Evolutionary conservation across 1,139 yeast genomes (phyloP).

Genomic region (Nakaseomyces kungkrabaensis): DNA sequence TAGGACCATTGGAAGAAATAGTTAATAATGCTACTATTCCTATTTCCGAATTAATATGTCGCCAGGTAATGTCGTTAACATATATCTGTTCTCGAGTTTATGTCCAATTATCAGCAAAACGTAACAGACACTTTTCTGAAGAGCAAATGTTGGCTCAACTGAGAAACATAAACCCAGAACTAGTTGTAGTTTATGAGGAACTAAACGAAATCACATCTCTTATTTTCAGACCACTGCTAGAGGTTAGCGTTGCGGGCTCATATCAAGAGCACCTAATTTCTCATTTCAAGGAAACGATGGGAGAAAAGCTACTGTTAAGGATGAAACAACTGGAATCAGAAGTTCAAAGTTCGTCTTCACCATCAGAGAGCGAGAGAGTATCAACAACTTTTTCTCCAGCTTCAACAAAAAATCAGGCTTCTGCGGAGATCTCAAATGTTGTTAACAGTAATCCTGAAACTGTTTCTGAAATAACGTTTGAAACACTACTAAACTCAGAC

Average conservation of each 20-base stretch:
- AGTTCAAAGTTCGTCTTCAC: slow-evolving; percentile 1
- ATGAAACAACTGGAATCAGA: slow-evolving; percentile 2
- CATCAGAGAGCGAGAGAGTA: background rate
- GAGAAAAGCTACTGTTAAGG: background rate
- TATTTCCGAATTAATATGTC: background rate
- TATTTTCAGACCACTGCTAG: background rate
- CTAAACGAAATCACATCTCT: background rate
- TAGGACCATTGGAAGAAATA: background rate
- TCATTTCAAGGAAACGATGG: slow-evolving; percentile 1
- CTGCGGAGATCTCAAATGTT: background rate
- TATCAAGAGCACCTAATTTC: background rate
- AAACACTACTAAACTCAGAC: background rate
- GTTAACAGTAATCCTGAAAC: background rate
- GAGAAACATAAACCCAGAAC: no score
- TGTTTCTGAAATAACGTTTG: background rate
- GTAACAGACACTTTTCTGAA: background rate
- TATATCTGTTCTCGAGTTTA: slow-evolving; percentile 6
- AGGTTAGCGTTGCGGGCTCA: background rate
- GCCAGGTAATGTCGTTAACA: slow-evolving; percentile 1
- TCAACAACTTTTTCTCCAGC: background rate
- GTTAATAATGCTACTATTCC: background rate
- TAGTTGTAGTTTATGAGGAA: background rate
- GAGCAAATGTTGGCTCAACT: background rate
- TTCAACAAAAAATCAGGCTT: background rate
- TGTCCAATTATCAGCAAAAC: background rate